Evolutionary conservation across 2,329 filamentous ascomycete genomes (phyloP).

Genomic region (Curvularia sp.): DNA sequence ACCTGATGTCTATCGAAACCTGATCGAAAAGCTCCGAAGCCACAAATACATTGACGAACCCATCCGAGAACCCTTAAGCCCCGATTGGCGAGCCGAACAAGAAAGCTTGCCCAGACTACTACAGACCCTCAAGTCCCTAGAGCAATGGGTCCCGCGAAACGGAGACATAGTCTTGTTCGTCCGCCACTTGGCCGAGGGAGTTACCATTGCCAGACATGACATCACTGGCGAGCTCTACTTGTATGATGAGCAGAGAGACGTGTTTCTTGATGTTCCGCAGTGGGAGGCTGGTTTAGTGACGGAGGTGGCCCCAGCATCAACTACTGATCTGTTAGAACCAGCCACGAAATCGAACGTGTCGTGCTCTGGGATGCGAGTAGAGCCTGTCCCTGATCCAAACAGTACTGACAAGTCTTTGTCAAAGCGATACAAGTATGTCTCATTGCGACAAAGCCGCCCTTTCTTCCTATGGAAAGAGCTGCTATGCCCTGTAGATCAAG

Average conservation of each 20-base stretch:
- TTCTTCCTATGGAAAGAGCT: conserved; percentile 63
- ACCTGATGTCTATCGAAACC: conserved; percentile 60
- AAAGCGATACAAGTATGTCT: conserved; percentile 63
- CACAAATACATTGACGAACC: conserved; percentile 52
- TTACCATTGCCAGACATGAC: conserved; percentile 43
- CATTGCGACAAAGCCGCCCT: conserved; percentile 62
- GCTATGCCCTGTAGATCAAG: conserved; percentile 51
- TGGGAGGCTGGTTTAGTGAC: conserved; percentile 67
- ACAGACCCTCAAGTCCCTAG: conserved; percentile 52
- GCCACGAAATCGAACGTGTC: conserved; percentile 55
- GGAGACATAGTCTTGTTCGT: conserved; percentile 66
- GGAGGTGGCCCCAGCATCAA: conserved; percentile 56
- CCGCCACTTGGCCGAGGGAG: conserved; percentile 39
- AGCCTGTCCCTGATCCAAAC: conserved; percentile 63
- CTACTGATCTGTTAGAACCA: conserved; percentile 56
- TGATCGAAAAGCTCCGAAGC: conserved; percentile 58
- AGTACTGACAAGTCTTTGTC: conserved; percentile 59
- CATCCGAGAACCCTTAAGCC: conserved; percentile 59
- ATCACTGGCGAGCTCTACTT: conserved; percentile 32
- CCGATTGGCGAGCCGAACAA: conserved; percentile 65
- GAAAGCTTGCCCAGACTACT: conserved; percentile 54
- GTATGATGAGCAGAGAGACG: conserved; percentile 25
- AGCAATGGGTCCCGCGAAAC: conserved; percentile 61
- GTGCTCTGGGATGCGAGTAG: conserved; percentile 64
- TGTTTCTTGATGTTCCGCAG: conserved; percentile 51